These are phyloP conservation scores for Linnemannia elongata DNA, from an alignment of 192 early-diverging fungal species.

Conservation along the genomic window DNA sequence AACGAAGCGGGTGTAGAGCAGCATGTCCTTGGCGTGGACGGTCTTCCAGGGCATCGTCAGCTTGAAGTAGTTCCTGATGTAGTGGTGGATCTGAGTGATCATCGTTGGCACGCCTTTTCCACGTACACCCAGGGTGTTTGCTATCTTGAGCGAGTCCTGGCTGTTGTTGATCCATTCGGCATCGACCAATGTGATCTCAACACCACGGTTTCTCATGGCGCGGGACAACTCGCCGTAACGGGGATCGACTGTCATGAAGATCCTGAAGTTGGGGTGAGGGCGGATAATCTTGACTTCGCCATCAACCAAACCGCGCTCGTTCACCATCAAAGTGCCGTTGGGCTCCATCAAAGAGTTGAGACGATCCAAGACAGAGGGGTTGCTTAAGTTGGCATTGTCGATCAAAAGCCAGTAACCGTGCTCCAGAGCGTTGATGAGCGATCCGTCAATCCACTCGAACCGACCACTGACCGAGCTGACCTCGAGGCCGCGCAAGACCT, in stretches of 20 bases:
- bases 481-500: constrained; percentile 60
- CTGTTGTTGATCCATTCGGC: constrained; percentile 62
- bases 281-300: constrained; percentile 81
- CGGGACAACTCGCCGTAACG: constrained; percentile 93
- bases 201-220: constrained; percentile 97
- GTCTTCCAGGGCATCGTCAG: constrained; percentile 36
- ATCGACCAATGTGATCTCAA: constrained; percentile 86
- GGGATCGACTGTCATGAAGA: constrained; percentile 97
- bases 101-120: constrained; percentile 52
- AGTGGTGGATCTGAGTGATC: constrained; percentile 59
- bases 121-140: constrained; percentile 62
- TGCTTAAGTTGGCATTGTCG: constrained; percentile 97
- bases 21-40: constrained; percentile 62
- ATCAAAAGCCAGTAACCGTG: constrained; percentile 94
- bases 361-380: constrained; percentile 94
- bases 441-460: constrained; percentile 99
- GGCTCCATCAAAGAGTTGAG: constrained; percentile 95
- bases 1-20: constrained; percentile 59
- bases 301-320: constrained; percentile 90
- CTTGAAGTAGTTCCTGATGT: constrained; percentile 49
- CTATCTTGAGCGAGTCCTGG: constrained; percentile 64
- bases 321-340: constrained; percentile 88
- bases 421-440: constrained; percentile 89
- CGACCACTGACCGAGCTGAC: constrained; percentile 74
- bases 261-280: constrained; percentile 92